Evolutionary conservation across 108 stramenopile species (phyloP).

Genomic region (Parmales sp.): DNA sequence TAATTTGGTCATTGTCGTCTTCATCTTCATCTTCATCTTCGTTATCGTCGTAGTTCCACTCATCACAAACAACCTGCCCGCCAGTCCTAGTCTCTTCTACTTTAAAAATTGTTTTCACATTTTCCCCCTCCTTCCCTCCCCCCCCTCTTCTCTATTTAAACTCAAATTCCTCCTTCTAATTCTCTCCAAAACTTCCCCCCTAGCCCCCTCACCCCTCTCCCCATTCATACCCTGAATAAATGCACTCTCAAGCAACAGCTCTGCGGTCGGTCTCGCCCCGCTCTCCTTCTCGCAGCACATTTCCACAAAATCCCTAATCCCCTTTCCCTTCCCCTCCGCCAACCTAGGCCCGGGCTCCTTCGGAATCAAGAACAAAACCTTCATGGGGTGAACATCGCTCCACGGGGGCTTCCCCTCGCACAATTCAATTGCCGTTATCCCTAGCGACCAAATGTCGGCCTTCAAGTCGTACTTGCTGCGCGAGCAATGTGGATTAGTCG

Average conservation of each 20-base stretch:
- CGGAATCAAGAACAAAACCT: conserved; percentile 78
- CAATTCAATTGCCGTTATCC: conserved; percentile 54
- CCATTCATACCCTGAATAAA: not conserved
- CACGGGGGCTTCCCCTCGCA: conserved; percentile 89
- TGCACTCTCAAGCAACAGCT: not conserved
- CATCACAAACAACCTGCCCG: too few species aligned
- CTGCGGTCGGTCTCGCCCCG: not conserved
- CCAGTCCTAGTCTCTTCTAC: too few species aligned
- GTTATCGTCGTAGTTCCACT: too few species aligned
- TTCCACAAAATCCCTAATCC: not conserved
- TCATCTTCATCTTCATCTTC: too few species aligned
- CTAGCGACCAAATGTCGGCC: conserved; percentile 55
- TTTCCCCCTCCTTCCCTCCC: not conserved
- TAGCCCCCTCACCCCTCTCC: not conserved
- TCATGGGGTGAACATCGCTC: conserved; percentile 77
- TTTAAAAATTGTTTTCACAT: too few species aligned
- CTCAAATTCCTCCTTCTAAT: not conserved
- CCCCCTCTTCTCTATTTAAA: not conserved
- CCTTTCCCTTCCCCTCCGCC: conserved; percentile 31
- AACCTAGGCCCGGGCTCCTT: conserved; percentile 74
- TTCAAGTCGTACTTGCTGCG: conserved; percentile 40
- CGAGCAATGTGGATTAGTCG: too few species aligned
- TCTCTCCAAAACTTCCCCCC: not conserved
- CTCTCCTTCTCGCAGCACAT: not conserved
- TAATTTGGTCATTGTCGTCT: too few species aligned